Conservation (phyloP, 345 rosid species). For the Dipteronia sinensis region DNA sequence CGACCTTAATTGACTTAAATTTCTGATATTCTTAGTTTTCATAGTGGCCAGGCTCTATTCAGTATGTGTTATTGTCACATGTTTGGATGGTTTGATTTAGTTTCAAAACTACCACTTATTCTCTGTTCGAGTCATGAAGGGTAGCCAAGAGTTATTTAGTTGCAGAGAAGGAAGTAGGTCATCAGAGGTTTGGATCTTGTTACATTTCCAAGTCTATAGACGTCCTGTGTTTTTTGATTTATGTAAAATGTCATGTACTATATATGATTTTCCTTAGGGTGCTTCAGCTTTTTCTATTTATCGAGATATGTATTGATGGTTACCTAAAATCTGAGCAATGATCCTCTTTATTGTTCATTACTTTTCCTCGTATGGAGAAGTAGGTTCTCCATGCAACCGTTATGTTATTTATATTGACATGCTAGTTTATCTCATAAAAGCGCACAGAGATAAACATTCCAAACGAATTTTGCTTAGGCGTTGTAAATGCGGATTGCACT, state of each 20-base stretch:
- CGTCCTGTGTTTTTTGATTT: not conserved
- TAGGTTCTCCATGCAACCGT: slow-evolving; percentile 6
- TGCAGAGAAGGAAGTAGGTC: not conserved
- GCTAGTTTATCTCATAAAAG: slow-evolving; percentile 57
- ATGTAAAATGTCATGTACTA: not conserved
- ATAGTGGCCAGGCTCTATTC: not conserved
- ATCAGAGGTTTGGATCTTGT: not conserved
- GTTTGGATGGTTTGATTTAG: not conserved
- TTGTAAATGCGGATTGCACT: slow-evolving; percentile 16
- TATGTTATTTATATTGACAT: slow-evolving; percentile 29
- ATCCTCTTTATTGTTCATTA: not conserved
- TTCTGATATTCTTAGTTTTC: not conserved
- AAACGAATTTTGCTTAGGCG: slow-evolving; percentile 32
- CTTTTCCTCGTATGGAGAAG: not conserved
- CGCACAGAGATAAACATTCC: slow-evolving; percentile 47
- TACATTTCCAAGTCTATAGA: not conserved
- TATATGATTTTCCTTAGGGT: not conserved
- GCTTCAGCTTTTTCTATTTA: not conserved
- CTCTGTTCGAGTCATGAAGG: not conserved
- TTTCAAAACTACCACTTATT: not conserved
- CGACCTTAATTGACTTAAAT: no score
- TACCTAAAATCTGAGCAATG: not conserved
- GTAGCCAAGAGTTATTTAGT: not conserved
- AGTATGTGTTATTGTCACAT: not conserved
- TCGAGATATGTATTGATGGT: not conserved